Evolutionary conservation across 371 early-diverging fungal genomes (phyloP).

Genomic region (Nematocida displodere): DNA sequence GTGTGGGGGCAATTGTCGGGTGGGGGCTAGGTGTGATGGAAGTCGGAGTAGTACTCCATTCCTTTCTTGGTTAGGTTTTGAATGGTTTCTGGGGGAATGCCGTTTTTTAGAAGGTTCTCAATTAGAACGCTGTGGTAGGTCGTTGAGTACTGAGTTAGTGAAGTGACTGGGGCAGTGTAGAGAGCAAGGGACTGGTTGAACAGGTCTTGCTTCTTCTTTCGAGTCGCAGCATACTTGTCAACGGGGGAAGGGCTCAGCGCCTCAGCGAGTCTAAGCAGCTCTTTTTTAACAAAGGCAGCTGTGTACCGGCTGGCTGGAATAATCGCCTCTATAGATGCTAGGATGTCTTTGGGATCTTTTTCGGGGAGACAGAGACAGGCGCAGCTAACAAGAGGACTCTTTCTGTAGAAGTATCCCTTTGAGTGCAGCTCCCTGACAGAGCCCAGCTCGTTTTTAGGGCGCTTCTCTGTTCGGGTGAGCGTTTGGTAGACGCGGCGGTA

Average conservation of each 20-base stretch:
- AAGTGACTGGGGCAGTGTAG: not conserved
- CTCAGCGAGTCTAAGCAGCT: not conserved
- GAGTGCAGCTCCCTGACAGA: not conserved
- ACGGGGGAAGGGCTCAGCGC: not conserved
- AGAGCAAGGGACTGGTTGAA: slow-evolving; percentile 6
- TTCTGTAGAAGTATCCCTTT: slow-evolving; percentile 28
- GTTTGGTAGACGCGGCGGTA: not conserved
- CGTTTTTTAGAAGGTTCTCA: slow-evolving; percentile 23
- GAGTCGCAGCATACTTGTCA: not conserved
- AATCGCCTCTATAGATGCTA: not conserved
- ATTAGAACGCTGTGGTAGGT: slow-evolving; percentile 36
- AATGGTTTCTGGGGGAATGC: not conserved
- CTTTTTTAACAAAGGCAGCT: slow-evolving; percentile 17
- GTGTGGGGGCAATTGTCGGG: too few species aligned
- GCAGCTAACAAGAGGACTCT: slow-evolving; percentile 22
- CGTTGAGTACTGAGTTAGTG: not conserved
- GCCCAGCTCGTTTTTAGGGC: not conserved
- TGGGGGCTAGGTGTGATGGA: too few species aligned
- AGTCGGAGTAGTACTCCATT: slow-evolving; percentile 33
- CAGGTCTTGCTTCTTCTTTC: not conserved
- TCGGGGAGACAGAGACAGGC: slow-evolving; percentile 9
- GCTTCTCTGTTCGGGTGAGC: not conserved
- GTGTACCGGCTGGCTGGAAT: not conserved
- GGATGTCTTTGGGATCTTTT: not conserved
- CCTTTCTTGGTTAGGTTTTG: slow-evolving; percentile 32